Evolutionary conservation across 2,329 filamentous ascomycete species (phyloP), one percentile per base, ranked within the genome.

Genomic region (Macrophomina phaseolina): DNA sequence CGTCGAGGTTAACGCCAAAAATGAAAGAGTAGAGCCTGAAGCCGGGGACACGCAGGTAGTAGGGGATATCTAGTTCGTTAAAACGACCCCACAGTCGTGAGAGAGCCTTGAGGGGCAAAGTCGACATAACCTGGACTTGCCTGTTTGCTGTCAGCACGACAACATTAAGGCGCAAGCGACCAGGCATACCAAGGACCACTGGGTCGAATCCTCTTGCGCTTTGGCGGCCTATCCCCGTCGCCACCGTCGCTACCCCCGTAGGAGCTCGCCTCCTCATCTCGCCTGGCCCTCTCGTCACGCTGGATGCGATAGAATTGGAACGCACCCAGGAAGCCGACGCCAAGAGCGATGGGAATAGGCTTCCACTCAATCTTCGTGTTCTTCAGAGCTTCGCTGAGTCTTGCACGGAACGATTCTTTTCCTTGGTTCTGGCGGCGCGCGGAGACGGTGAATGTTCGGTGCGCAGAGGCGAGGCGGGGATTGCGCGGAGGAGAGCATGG

Each of bases 51-150:
- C 94, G 91, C 30, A 97, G 84, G 77, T 92, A 93, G 81, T 95
- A 94, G 0, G 94, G 94, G 45, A 97, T 91, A 11, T 89, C 89
- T 56, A 97, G 82, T 77, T 97, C 93, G 78, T 97, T 97, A 83
- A 97, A 97, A 62, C 85, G 87, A 45, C 94, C 94, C 94, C 94
- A 97, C 70, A 96, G 76, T 55, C 94, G 87, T 40, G 93, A 97
- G 52, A 97, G 86, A 42, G 92, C 93, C 81, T 97, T 97, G 69
- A 97, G 84, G 40, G 94, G 94, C 68, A 97, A 82, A 1, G 93
- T 97, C 7, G 93, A 96, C 91, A 97, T 97, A 77, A 97, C 87
- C 76, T 94, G 91, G 62, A 97, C 92, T 75, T 94, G 92, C 92
- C 83, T 84, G 66, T 65, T 28, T 28, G 34, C 11, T n/a, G 64